Conservation (phyloP, 208 protist species). For the Leishmania tarentolae region DNA sequence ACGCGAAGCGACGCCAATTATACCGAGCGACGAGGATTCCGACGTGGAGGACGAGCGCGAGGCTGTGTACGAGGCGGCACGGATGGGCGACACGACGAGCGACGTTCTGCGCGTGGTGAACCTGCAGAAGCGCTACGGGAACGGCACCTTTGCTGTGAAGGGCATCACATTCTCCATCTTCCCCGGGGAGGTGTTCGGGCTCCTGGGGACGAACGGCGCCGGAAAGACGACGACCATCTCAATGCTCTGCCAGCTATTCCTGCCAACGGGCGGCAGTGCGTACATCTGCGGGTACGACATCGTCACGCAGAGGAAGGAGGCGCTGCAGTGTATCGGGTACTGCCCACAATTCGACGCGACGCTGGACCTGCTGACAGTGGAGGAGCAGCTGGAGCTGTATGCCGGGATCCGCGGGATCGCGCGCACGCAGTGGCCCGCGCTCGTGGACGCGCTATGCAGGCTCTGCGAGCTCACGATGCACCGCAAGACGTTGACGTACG, state of each 20-base stretch:
- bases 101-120: constrained; percentile 41
- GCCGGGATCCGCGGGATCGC: constrained; percentile 41
- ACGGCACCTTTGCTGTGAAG: constrained; percentile 54
- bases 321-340: constrained; percentile 86
- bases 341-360: constrained; percentile 96
- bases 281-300: constrained; percentile 65
- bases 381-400: constrained; percentile 88
- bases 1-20: constrained; percentile 13
- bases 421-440: constrained; percentile 25
- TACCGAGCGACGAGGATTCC: constrained; percentile 30
- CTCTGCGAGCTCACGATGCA: constrained; percentile 44
- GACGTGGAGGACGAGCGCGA: constrained; percentile 51
- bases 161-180: constrained; percentile 68
- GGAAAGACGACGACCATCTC: constrained; percentile 91
- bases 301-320: constrained; percentile 41
- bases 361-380: constrained; percentile 90
- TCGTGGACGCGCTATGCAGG: constrained; percentile 35
- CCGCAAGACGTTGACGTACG: constrained; percentile 30
- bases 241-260: constrained; percentile 81
- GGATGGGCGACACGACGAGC: constrained; percentile 13
- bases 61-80: constrained; percentile 26
- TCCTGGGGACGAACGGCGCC: constrained; percentile 90
- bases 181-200: constrained; percentile 82
- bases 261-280: constrained; percentile 66
- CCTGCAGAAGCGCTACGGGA: constrained; percentile 32